Conservation (phyloP, 352 stramenopile species). For the Phytopythium helicoides region DNA sequence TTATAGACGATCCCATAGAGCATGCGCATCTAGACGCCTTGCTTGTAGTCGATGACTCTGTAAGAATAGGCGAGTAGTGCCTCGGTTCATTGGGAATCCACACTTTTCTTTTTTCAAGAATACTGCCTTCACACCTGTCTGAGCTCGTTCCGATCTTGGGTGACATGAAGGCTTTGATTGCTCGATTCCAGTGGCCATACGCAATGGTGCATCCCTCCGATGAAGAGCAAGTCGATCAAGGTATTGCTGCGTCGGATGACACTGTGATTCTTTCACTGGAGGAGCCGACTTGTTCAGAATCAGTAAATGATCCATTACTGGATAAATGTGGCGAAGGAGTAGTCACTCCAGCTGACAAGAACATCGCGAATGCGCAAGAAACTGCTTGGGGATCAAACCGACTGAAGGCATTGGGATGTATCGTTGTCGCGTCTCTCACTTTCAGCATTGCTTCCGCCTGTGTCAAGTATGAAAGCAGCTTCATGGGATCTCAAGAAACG, state of each 20-base stretch:
- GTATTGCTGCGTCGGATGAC: neutral
- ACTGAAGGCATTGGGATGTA: slow-evolving; percentile 34
- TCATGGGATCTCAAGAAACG: slow-evolving; percentile 53
- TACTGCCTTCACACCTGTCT: too few relatives aligned
- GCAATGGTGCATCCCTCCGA: neutral
- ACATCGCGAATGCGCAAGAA: neutral
- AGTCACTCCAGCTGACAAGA: neutral
- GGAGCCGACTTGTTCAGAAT: neutral
- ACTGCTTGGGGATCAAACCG: slow-evolving; percentile 10
- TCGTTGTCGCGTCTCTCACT: slow-evolving; percentile 50
- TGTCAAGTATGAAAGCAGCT: slow-evolving; percentile 56
- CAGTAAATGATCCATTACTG: neutral
- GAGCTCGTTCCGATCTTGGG: too few relatives aligned
- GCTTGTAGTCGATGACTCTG: too few relatives aligned
- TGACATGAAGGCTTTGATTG: neutral
- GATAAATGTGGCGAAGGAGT: neutral
- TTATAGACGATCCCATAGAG: neutral
- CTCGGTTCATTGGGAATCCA: too few relatives aligned
- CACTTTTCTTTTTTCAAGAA: too few relatives aligned
- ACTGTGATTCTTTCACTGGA: neutral
- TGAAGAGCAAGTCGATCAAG: neutral
- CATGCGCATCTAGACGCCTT: neutral
- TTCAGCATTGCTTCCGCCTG: slow-evolving; percentile 67
- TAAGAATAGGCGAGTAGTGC: neutral
- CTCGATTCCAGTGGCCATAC: slow-evolving; percentile 1